Evolutionary conservation across 2,329 filamentous ascomycete genomes (phyloP).

Genomic region (Ophiostoma sp.): DNA sequence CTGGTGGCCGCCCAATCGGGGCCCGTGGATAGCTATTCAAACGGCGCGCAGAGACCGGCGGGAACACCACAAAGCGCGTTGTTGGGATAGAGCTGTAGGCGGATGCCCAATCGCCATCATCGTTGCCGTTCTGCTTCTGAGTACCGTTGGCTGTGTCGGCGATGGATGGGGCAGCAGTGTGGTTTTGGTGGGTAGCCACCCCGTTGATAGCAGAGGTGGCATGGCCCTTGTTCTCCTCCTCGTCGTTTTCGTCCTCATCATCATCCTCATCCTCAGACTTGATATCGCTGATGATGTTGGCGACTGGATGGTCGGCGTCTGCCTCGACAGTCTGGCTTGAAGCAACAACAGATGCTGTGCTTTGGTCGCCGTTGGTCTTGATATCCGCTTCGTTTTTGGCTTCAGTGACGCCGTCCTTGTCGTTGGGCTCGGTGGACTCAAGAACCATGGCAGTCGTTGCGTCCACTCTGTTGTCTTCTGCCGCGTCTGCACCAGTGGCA

Average conservation of each 20-base stretch:
- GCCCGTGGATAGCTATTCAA: conserved; percentile 46
- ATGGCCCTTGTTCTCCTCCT: not conserved
- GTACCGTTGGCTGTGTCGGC: not conserved
- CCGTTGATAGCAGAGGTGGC: not conserved
- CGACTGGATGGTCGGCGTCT: not conserved
- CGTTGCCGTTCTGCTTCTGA: conserved; percentile 29
- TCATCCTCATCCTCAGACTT: not conserved
- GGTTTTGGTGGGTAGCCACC: not conserved
- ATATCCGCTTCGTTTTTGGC: not conserved
- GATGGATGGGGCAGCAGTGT: not conserved
- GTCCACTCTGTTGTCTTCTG: conserved; percentile 26
- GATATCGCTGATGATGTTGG: conserved; percentile 5
- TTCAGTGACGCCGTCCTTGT: conserved; percentile 21
- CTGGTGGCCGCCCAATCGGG: conserved; percentile 43
- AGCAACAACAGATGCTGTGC: not conserved
- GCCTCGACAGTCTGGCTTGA: not conserved
- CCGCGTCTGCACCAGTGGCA: not conserved
- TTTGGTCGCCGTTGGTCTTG: conserved; percentile 14
- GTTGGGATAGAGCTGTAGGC: conserved; percentile 63
- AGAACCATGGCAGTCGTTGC: conserved; percentile 27
- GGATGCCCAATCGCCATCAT: conserved; percentile 45
- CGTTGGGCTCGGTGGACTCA: conserved; percentile 31
- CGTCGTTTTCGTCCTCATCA: not conserved
- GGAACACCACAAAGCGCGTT: conserved; percentile 76
- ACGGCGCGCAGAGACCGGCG: conserved; percentile 58